Conservation (phyloP, 2,329 filamentous ascomycete species). For the Exophiala calicioides region DNA sequence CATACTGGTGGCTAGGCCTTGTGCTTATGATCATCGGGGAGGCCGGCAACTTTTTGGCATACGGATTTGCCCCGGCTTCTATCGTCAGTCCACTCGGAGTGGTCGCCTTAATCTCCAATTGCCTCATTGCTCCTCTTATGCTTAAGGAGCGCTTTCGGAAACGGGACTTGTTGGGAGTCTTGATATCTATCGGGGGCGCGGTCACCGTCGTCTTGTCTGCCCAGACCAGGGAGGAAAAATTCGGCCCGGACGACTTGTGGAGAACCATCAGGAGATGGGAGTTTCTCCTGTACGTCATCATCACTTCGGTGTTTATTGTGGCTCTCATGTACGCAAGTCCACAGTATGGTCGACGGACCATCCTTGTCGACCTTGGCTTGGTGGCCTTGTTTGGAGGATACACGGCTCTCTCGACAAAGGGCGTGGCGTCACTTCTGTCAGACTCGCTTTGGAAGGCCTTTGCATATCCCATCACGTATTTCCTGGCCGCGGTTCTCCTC, state of each 20-base stretch:
- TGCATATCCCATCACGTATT: constrained; percentile 88
- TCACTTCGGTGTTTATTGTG: constrained; percentile 73
- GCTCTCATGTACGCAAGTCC: constrained; percentile 79
- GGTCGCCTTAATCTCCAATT: constrained; percentile 95
- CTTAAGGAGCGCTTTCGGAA: constrained; percentile 86
- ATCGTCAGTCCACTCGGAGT: constrained; percentile 96
- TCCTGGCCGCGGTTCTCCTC: constrained; percentile 75
- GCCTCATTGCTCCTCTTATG: constrained; percentile 90
- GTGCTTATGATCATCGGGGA: constrained; percentile 91
- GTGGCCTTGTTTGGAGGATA: constrained; percentile 95
- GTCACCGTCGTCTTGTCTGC: constrained; percentile 93
- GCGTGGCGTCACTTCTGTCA: constrained; percentile 90
- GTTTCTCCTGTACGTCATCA: constrained; percentile 84
- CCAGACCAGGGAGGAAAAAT: constrained; percentile 81
- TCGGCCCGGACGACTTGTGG: constrained; percentile 89
- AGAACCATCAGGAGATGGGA: constrained; percentile 81
- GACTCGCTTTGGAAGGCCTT: constrained; percentile 87
- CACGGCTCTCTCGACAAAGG: constrained; percentile 95
- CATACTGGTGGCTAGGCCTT: constrained; percentile 96
- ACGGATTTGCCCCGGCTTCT: constrained; percentile 94
- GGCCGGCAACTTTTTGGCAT: constrained; percentile 93
- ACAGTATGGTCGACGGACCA: constrained; percentile 79
- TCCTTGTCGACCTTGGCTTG: constrained; percentile 88
- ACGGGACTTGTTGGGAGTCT: constrained; percentile 82
- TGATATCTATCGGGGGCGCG: constrained; percentile 82